Evolutionary conservation across 2,329 filamentous ascomycete species (phyloP), one percentile per base, ranked within the genome.

Genomic region (Trichoderma cornu-damae): DNA sequence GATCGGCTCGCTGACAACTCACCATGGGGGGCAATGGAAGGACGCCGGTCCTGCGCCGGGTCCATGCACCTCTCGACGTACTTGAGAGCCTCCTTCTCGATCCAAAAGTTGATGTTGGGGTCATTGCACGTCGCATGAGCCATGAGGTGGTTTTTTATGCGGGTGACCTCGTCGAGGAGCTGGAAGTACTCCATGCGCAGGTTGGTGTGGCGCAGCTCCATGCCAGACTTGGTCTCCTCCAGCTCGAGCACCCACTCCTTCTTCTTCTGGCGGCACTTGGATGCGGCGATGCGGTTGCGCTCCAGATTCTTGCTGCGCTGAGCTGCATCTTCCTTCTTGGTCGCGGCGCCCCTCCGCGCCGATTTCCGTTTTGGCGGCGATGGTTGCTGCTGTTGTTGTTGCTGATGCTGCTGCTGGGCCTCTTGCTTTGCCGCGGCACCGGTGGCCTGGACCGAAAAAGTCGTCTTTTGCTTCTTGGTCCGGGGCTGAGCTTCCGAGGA

Each of bases 201-300:
- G 6, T 67, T 65, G 8, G 63, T 64, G 62, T 82, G 72, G 38
- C 75, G 70, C 5, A 62, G 65, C 64, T 82, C 79, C 43, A 82
- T 63, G 0, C 66, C 70, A 8, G 68, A 61, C 56, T 75, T 77
- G 5, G 71, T 73, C 53, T 77, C 73, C 59, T 82, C 77, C 20
- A 82, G 65, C n/a, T 77, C 73, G 11, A 70, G 70, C 20, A 79
- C 75, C 74, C 77, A 81, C 62, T 75, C 71, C 69, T 82, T 83
- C 65, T 81, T 82, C 70, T 88, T 89, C 65, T 86, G 81, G 3
- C 87, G 81, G 66, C 87, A 90, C 67, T 89, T 90, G 68, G 84
- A 87, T 1, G 88, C 87, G 0, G 88, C 87, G 2, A 87, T 73
- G 8, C 87, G 79, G 68, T 91, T 91, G 60, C 87, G 81, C 69